Base-by-base conservation (phyloP, 768 basidiomycete genomes). In the Tulasnella sp. region DNA sequence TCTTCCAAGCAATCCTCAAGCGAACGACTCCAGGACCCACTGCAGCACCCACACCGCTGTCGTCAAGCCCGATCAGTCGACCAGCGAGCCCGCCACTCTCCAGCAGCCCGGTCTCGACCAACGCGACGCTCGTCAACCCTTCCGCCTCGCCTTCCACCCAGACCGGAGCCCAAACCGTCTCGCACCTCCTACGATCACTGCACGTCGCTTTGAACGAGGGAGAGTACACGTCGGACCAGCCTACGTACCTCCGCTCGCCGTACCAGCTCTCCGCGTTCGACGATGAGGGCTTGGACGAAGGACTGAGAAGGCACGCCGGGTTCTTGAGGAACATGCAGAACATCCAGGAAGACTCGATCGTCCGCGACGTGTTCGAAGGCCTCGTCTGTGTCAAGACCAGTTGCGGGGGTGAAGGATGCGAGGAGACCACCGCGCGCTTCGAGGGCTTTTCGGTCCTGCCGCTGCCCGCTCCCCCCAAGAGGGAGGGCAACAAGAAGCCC, bases 321-420 rank as follows among this genome's bases (percentile, higher is more conserved):
- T 72, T 44, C 11, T 46, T 77, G 76, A 77, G 70, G 39, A 77
- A 77, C 67, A 46, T 77, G 76, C 39, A 72, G 44, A 37, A n/a
- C 26, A 77, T 77, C 44, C 76, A 77, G 76, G 76, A 77, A 42
- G 76, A 77, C 35, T 77, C 76, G 61, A 70, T 77, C 26, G 76
- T 77, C 3, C 72, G 70, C 42, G 76, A 77, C 42, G 42, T 77
- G 5, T 77, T 77, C 40, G 76, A 77, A n/a, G 76, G 76, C 11
- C 29, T 77, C 5, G 40, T 42, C 4, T 77, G 67, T 42, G 44
- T 70, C 35, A 77, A 44, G 70, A 35, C 23, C 6, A 5, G 6
- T 0, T 71, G 70, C 32, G 70, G 23, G 0, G 70, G 70, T 16
- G 46, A 48, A 13, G 37, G 70, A 10, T 39, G 42, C 35, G 70